phyloP scores from a whole-genome alignment of 495 filamentous ascomycete genomes.

The Lasiosphaeria ovina region DNA sequence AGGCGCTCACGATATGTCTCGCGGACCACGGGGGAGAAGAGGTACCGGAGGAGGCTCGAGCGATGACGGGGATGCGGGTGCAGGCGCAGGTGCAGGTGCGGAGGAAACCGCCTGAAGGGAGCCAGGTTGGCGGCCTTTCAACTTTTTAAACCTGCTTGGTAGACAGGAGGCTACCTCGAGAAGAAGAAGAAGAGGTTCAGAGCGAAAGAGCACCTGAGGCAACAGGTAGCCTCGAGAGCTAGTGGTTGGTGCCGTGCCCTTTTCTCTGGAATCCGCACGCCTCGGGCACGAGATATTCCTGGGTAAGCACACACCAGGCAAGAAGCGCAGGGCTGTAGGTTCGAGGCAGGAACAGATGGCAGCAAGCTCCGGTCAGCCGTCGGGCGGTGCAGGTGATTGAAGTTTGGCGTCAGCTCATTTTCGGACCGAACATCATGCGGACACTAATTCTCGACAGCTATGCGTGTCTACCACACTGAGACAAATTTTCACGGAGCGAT shows the following conservation, averaged over 20 bases:
- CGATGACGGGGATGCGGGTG: slow-evolving; percentile 24
- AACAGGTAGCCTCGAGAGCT: neutral
- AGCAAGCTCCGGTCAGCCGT: slow-evolving; percentile 1
- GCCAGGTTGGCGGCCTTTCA: slow-evolving; percentile 22
- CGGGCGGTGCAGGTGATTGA: slow-evolving; percentile 1
- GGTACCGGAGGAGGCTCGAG: slow-evolving; percentile 52
- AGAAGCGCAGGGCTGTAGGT: neutral
- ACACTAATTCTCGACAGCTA: neutral
- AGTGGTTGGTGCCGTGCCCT: neutral
- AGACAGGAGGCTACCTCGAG: neutral
- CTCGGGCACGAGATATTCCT: neutral
- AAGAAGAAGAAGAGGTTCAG: neutral
- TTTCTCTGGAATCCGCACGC: neutral
- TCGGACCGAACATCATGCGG: neutral
- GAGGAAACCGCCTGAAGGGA: slow-evolving; percentile 24
- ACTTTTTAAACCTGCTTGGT: slow-evolving; percentile 4
- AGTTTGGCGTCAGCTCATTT: neutral
- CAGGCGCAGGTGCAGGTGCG: slow-evolving; percentile 6
- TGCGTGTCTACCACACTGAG: no score
- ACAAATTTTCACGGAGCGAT: no score
- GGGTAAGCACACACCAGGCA: neutral
- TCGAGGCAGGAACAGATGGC: neutral
- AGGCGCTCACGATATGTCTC: slow-evolving; percentile 61
- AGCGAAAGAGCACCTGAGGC: neutral
- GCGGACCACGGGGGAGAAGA: slow-evolving; percentile 55